phyloP scores from a whole-genome alignment of 2,329 filamentous ascomycete genomes.

The Verticillium klebahnii region DNA sequence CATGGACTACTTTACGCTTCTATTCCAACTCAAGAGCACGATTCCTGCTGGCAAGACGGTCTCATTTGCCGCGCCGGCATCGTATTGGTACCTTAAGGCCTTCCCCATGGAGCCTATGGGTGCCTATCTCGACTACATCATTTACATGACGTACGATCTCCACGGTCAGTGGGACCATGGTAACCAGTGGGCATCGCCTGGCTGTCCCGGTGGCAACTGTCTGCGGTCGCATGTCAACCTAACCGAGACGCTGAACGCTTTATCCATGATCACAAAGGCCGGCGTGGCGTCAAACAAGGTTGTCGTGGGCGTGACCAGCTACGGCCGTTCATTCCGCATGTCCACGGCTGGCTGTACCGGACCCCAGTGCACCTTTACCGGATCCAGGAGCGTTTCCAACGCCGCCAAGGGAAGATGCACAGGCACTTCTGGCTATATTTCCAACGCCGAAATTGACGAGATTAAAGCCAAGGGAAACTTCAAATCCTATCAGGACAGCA shows the following conservation, averaged over 20 bases:
- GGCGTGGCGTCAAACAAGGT: constrained; percentile 9
- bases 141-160: constrained; percentile 24
- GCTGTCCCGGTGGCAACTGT: constrained; percentile 24
- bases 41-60: neutral
- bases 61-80: constrained; percentile 1
- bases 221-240: constrained; percentile 28
- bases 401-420: constrained; percentile 23
- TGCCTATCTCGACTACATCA: neutral
- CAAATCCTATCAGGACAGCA: constrained; percentile 1
- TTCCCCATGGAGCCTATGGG: neutral
- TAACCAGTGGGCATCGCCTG: constrained; percentile 19
- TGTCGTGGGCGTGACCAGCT: constrained; percentile 21
- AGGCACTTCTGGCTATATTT: constrained; percentile 24
- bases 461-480: constrained; percentile 4
- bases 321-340: constrained; percentile 24
- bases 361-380: constrained; percentile 18
- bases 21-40: constrained; percentile 1
- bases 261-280: neutral
- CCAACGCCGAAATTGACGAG: constrained; percentile 24
- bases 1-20: constrained; percentile 18
- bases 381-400: constrained; percentile 12
- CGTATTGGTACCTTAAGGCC: neutral
- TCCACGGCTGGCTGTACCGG: constrained; percentile 17
- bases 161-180: constrained; percentile 24
- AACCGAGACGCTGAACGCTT: constrained; percentile 23